A percentile compares a stretch with the other conserved stretches of the same genome.
phyloP scores from a whole-genome alignment of 164 flowering plant genomes.

The Saururus chinensis region DNA sequence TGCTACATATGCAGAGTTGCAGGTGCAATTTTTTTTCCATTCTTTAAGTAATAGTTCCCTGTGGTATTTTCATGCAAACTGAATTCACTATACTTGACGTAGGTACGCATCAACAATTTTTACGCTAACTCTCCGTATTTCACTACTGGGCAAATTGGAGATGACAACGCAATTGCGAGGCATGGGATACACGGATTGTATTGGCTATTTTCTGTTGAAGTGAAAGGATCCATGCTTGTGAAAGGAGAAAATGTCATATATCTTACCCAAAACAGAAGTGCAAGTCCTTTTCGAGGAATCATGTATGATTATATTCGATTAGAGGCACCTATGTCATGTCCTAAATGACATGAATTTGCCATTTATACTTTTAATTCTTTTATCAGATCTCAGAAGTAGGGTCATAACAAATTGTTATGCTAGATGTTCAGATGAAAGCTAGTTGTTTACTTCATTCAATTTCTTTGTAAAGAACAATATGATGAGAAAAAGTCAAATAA shows the following conservation, averaged over 20 bases:
- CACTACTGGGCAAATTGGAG: background rate
- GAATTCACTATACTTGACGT: background rate
- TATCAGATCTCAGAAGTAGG: too few species aligned
- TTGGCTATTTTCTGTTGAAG: constrained; percentile 35
- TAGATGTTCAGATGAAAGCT: too few species aligned
- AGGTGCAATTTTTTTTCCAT: constrained; percentile 5
- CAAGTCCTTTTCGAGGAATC: constrained; percentile 39
- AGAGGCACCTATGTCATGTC: constrained; percentile 28
- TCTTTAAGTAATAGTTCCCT: background rate
- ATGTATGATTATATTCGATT: constrained; percentile 67
- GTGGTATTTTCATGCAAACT: background rate
- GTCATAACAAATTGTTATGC: too few species aligned
- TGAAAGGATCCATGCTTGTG: constrained; percentile 22
- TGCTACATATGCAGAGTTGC: constrained; percentile 19
- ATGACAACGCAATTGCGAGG: constrained; percentile 59
- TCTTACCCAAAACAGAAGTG: constrained; percentile 33
- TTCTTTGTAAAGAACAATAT: too few species aligned
- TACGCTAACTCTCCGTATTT: constrained; percentile 2
- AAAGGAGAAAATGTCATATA: constrained; percentile 49
- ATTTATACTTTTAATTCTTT: too few species aligned
- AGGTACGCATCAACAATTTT: constrained; percentile 10
- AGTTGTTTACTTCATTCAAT: too few species aligned
- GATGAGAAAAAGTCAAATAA: too few species aligned
- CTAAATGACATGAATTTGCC: too few species aligned
- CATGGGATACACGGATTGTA: constrained; percentile 83